Evolutionary conservation across 371 early-diverging fungal genomes (phyloP).

Genomic region (Rhizopus microsporus): DNA sequence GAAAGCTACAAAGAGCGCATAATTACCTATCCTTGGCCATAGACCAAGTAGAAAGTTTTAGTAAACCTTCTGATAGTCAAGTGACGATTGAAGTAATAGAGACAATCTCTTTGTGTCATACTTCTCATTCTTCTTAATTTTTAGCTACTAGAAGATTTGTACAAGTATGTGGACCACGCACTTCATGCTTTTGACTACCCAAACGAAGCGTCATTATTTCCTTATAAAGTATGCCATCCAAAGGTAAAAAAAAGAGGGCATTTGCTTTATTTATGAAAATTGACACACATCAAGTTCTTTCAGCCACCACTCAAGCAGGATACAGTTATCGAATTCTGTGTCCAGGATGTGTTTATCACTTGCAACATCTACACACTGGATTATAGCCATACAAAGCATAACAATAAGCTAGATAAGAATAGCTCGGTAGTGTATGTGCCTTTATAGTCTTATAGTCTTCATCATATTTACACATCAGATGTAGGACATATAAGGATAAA

Average conservation of each 20-base stretch:
- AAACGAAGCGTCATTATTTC: constrained; percentile 40
- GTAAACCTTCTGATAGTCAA: constrained; percentile 25
- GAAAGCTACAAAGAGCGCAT: constrained; percentile 32
- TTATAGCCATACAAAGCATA: constrained; percentile 24
- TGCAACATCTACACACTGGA: constrained; percentile 44
- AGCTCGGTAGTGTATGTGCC: constrained; percentile 9
- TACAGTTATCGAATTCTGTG: constrained; percentile 44
- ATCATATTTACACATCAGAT: neutral
- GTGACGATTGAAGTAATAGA: constrained; percentile 31
- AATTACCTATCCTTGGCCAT: constrained; percentile 41
- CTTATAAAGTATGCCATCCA: constrained; percentile 53
- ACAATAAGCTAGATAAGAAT: neutral
- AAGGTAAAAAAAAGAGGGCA: constrained; percentile 30
- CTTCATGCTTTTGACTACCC: constrained; percentile 47
- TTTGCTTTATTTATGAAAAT: neutral
- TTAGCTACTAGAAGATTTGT: constrained; percentile 42
- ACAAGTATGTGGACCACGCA: constrained; percentile 37
- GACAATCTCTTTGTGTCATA: neutral
- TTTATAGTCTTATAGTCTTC: constrained; percentile 12
- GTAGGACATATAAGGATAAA: constrained; percentile 48
- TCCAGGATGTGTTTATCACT: constrained; percentile 37
- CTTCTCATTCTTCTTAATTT: neutral
- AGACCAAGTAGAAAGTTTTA: constrained; percentile 20
- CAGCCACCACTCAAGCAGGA: constrained; percentile 47
- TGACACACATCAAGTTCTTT: constrained; percentile 26